phyloP scores from a whole-genome alignment of 495 filamentous ascomycete species.

The Copromyces sp. region DNA sequence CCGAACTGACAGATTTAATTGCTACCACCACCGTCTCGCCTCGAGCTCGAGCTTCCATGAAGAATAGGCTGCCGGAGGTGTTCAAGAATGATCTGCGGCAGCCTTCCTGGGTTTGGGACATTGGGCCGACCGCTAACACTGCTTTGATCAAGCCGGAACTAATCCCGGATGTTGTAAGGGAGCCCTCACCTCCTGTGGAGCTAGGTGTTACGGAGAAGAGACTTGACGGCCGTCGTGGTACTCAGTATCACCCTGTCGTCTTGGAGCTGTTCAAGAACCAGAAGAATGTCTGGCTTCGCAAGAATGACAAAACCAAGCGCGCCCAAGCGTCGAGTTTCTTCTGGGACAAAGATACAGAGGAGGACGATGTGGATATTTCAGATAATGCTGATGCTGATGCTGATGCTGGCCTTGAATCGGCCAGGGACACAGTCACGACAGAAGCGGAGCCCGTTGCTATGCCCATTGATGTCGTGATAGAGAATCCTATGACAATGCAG shows the following conservation, averaged over 20 bases:
- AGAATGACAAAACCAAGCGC: neutral
- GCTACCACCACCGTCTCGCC: neutral
- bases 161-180: neutral
- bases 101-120: neutral
- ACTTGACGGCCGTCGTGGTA: neutral
- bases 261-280: constrained; percentile 1
- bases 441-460: neutral
- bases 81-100: neutral
- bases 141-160: neutral
- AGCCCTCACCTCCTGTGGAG: neutral
- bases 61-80: neutral
- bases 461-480: neutral
- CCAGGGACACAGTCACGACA: neutral
- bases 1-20: neutral
- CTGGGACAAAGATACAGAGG: neutral
- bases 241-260: neutral
- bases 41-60: neutral
- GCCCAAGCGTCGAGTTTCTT: neutral
- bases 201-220: constrained; percentile 7
- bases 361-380: neutral
- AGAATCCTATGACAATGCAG: neutral
- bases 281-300: neutral
- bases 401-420: neutral
- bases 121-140: neutral
- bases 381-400: neutral